Percentiles rank a stretch among this genome's conserved stretches.
Conservation (phyloP, 495 filamentous ascomycete species). For the Aspergillus cavernicola region DNA sequence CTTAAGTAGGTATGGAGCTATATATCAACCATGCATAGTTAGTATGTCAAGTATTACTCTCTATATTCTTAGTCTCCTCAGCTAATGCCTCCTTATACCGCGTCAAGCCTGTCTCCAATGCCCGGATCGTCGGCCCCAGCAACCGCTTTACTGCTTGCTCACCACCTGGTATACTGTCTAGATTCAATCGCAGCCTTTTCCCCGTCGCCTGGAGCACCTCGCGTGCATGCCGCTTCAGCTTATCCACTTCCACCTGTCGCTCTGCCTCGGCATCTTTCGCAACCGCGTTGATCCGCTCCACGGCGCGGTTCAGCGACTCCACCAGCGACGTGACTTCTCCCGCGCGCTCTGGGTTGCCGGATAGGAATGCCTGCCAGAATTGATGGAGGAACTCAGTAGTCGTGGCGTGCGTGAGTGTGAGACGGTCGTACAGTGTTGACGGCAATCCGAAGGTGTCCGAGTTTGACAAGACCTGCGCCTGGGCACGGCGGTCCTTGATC, state of each 20-base stretch:
- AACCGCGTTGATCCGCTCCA: constrained; percentile 78
- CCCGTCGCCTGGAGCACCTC: constrained; percentile 67
- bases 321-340: constrained; percentile 70
- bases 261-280: constrained; percentile 75
- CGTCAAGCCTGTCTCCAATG: constrained; percentile 59
- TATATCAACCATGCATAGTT: not conserved
- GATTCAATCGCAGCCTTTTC: constrained; percentile 61
- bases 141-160: constrained; percentile 69
- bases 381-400: constrained; percentile 93
- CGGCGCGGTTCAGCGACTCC: constrained; percentile 69
- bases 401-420: constrained; percentile 84
- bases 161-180: constrained; percentile 66
- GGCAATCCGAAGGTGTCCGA: constrained; percentile 61
- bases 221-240: constrained; percentile 61
- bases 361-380: constrained; percentile 88
- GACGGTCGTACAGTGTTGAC: constrained; percentile 60
- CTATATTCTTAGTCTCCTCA: constrained; percentile 48
- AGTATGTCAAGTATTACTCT: not conserved
- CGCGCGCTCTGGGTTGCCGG: constrained; percentile 73
- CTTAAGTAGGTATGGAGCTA: too few species aligned
- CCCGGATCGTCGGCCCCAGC: constrained; percentile 64
- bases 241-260: constrained; percentile 53
- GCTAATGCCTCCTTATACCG: constrained; percentile 63
- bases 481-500: constrained; percentile 39
- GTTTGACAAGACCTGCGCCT: constrained; percentile 28